Percentiles rank a stretch among this genome's conserved stretches.
Evolutionary conservation across 495 filamentous ascomycete genomes (phyloP).

Genomic region (Talaromyces borbonicus): DNA sequence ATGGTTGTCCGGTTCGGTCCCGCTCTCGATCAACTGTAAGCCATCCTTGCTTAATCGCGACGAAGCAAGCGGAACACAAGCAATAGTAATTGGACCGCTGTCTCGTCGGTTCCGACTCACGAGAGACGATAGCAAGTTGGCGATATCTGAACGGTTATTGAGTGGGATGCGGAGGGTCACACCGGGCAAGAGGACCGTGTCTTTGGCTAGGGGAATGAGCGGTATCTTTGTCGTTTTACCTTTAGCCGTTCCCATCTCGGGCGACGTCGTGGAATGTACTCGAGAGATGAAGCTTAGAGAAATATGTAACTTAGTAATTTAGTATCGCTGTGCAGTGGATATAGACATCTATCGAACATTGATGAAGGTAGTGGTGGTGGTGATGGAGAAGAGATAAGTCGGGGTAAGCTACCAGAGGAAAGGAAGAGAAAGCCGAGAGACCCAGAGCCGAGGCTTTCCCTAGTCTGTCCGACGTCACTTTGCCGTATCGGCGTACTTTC

Average conservation of each 20-base stretch:
- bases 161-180: conserved; percentile 68
- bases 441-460: conserved; percentile 35
- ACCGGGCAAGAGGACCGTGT: conserved; percentile 70
- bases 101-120: conserved; percentile 59
- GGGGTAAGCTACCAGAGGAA: conserved; percentile 12
- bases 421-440: conserved; percentile 16
- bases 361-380: neutral
- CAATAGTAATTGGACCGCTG: conserved; percentile 57
- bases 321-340: no score
- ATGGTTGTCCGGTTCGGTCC: conserved; percentile 23
- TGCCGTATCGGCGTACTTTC: neutral
- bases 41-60: conserved; percentile 58
- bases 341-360: no score
- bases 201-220: conserved; percentile 64
- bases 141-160: conserved; percentile 68
- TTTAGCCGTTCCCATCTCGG: conserved; percentile 34
- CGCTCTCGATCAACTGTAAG: conserved; percentile 55
- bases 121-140: conserved; percentile 67
- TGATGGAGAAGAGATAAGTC: neutral
- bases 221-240: conserved; percentile 48
- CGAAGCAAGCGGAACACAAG: conserved; percentile 72
- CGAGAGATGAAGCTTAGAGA: no score
- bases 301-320: no score
- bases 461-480: conserved; percentile 11
- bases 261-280: no score